Conservation (phyloP, 2,329 filamentous ascomycete species). For the Colletotrichum higginsianum region DNA sequence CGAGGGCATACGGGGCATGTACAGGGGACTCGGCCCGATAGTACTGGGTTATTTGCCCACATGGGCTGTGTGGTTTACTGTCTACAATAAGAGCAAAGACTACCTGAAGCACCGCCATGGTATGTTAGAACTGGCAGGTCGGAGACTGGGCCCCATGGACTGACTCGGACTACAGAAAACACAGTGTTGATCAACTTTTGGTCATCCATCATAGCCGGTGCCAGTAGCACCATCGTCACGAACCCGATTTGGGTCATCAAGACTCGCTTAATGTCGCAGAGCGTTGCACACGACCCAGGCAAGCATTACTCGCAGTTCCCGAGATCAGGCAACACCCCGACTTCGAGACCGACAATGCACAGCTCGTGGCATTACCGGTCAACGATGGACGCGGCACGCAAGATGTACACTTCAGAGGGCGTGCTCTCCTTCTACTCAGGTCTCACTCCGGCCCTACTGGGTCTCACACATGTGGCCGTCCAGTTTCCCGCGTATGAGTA, state of each 20-base stretch:
- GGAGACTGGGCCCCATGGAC: slow-evolving; percentile 1
- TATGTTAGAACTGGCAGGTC: slow-evolving; percentile 54
- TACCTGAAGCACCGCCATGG: slow-evolving; percentile 78
- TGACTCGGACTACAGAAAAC: slow-evolving; percentile 69
- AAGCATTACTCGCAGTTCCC: slow-evolving; percentile 63
- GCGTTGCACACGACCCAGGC: slow-evolving; percentile 65
- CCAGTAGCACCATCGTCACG: slow-evolving; percentile 92
- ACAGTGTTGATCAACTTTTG: slow-evolving; percentile 85
- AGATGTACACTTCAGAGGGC: slow-evolving; percentile 96
- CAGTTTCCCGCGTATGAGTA: slow-evolving; percentile 98
- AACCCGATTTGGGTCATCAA: slow-evolving; percentile 99
- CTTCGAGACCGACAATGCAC: slow-evolving; percentile 68
- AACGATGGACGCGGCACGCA: slow-evolving; percentile 91
- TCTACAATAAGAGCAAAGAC: slow-evolving; percentile 91
- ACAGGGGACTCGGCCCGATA: slow-evolving; percentile 94
- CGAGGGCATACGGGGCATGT: slow-evolving; percentile 91
- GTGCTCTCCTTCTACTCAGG: slow-evolving; percentile 95
- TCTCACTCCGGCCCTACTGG: slow-evolving; percentile 90
- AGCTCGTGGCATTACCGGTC: slow-evolving; percentile 93
- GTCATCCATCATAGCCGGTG: slow-evolving; percentile 91
- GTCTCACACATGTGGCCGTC: slow-evolving; percentile 94
- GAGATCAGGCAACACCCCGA: slow-evolving; percentile 67
- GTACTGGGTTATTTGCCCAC: slow-evolving; percentile 96
- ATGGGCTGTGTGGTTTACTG: slow-evolving; percentile 98
- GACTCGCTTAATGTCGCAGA: slow-evolving; percentile 97